Base-by-base conservation (phyloP, 345 rosid species). In the Aegle marmelos region DNA sequence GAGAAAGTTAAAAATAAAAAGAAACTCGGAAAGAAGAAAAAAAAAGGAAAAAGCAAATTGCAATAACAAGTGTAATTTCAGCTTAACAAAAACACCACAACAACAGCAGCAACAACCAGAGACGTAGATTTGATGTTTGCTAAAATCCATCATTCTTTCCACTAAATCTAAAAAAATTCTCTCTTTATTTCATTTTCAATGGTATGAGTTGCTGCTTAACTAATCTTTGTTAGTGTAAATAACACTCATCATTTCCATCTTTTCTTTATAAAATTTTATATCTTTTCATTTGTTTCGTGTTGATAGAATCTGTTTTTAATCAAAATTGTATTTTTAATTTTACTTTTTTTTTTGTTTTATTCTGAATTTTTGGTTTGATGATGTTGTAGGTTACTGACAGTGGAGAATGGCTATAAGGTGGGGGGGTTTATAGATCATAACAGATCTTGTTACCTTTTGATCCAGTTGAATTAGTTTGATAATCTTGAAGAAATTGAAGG, bases 381-480 rank as follows among this genome's bases (percentile, higher is more conserved):
- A 37, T 31, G 63, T 63, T 64, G 78, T 78, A 70, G 84, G 78
- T 39, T 63, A 59, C 71, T 85, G 36, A 74, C 67, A 71, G 62
- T 67, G 74, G 76, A 34, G 73, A 75, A 69, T 72, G 82, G 82
- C 54, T 70, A n/a, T n/a, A 36, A 75, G 82, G 50, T 45, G 16
- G 50, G 7, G 50, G 82, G 78, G 53, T 77, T 50, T 78, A 22
- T 58, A 73, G 86, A 85, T 83, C 85, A 85, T 69, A 76, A 74
- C 83, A 70, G 88, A 87, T 85, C 88, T 85, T 83, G 75, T 61
- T 61, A 9, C 22, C 62, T 61, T 83, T 76, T 78, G 85, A 85
- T 83, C 83, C 69, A 13, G 68, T 68, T 78, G 63, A 80, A 76
- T 66, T 73, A 59, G 50, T 54, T 74, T 70, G 62, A 76, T 72